Percentiles rank a stretch among this genome's conserved stretches.
Conservation (phyloP, 2,329 filamentous ascomycete genomes). For the Pseudocercospora fuligena region DNA sequence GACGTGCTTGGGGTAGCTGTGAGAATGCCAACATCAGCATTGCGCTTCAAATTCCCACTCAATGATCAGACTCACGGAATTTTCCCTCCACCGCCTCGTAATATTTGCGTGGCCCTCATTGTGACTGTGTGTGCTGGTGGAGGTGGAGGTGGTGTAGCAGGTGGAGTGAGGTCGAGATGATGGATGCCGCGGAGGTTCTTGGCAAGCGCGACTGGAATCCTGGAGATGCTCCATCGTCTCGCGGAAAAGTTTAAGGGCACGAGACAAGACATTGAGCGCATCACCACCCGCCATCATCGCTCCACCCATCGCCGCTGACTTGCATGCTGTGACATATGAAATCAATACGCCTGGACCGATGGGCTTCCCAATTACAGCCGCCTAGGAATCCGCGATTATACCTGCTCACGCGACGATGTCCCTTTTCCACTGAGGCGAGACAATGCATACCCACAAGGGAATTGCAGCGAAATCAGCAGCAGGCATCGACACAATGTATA, state of each 20-base stretch:
- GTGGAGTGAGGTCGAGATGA: slow-evolving; percentile 27
- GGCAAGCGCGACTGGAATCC: slow-evolving; percentile 1
- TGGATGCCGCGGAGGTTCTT: slow-evolving; percentile 4
- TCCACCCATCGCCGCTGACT: slow-evolving; percentile 4
- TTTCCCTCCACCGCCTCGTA: slow-evolving; percentile 76
- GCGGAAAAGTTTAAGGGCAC: slow-evolving; percentile 19
- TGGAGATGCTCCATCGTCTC: slow-evolving; percentile 12
- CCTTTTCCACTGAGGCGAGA: slow-evolving; percentile 29
- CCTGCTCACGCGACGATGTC: slow-evolving; percentile 27
- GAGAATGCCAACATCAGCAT: slow-evolving; percentile 26
- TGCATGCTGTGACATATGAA: slow-evolving; percentile 41
- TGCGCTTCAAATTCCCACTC: slow-evolving; percentile 7
- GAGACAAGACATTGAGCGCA: slow-evolving; percentile 1
- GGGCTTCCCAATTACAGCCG: slow-evolving; percentile 64
- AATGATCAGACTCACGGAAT: slow-evolving; percentile 61
- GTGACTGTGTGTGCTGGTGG: slow-evolving; percentile 17
- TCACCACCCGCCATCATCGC: neutral
- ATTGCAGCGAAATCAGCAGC: slow-evolving; percentile 28
- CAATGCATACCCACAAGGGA: slow-evolving; percentile 22
- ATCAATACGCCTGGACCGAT: slow-evolving; percentile 61
- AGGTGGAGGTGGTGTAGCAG: slow-evolving; percentile 15
- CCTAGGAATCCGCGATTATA: slow-evolving; percentile 53
- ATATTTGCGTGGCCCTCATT: slow-evolving; percentile 39
- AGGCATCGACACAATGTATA: slow-evolving; percentile 27
- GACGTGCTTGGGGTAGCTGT: slow-evolving; percentile 67